These are phyloP conservation scores for Neurospora sp. DNA, from an alignment of 495 filamentous ascomycete species.

Conservation along the genomic window DNA sequence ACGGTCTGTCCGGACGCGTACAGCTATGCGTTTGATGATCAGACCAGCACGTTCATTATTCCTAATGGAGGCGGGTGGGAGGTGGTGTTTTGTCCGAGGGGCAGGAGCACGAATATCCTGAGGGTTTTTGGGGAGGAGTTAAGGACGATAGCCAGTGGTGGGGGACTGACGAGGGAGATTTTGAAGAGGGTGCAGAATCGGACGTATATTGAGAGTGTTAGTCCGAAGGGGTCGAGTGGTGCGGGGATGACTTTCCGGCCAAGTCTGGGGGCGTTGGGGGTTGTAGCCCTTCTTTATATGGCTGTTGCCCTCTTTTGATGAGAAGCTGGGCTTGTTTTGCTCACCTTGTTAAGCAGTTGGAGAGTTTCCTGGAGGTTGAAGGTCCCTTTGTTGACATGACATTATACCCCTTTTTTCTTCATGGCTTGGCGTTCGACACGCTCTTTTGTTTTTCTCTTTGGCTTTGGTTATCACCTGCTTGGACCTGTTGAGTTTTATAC, in stretches of 20 bases:
- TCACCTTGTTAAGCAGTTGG: not conserved
- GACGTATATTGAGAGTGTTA: constrained; percentile 14
- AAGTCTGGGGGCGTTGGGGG: not conserved
- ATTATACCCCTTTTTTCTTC: not conserved
- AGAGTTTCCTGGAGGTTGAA: not conserved
- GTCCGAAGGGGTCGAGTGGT: not conserved
- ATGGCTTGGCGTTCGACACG: not conserved
- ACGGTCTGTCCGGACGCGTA: constrained; percentile 72
- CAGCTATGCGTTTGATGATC: constrained; percentile 69
- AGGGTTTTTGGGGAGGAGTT: constrained; percentile 37
- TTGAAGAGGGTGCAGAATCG: constrained; percentile 11
- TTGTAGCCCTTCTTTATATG: not conserved
- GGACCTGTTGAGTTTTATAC: not conserved
- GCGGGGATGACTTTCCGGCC: not conserved
- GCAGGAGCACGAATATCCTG: constrained; percentile 60
- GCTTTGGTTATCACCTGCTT: not conserved
- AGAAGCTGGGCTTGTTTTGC: not conserved
- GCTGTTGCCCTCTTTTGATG: not conserved
- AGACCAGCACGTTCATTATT: constrained; percentile 63
- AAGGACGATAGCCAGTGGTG: constrained; percentile 17
- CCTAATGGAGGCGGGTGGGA: constrained; percentile 63
- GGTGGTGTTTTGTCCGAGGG: constrained; percentile 64
- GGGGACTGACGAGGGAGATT: constrained; percentile 5
- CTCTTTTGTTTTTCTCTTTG: not conserved
- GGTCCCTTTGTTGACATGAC: not conserved